Evolutionary conservation across 2,329 filamentous ascomycete genomes (phyloP).

Genomic region (Pyrenophora seminiperda): DNA sequence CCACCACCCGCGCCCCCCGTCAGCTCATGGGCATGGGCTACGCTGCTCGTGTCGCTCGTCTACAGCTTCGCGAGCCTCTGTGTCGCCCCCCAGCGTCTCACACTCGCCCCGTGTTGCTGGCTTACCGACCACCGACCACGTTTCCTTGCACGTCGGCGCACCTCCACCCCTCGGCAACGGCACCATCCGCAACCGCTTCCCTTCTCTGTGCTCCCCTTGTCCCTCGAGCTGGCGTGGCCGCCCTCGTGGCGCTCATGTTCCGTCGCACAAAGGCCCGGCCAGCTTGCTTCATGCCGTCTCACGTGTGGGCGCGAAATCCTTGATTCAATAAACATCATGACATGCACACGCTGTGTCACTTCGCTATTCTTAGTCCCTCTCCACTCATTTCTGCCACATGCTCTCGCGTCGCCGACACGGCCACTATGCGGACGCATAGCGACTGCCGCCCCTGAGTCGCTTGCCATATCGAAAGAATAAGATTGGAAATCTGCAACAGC

Average conservation of each 20-base stretch:
- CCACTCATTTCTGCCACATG: conserved; percentile 21
- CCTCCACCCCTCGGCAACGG: conserved; percentile 27
- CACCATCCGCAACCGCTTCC: conserved; percentile 31
- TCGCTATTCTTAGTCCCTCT: conserved; percentile 41
- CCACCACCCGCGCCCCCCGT: conserved; percentile 23
- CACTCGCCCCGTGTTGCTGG: conserved; percentile 21
- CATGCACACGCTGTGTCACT: conserved; percentile 43
- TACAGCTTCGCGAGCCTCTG: conserved; percentile 26
- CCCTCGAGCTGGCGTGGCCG: conserved; percentile 40
- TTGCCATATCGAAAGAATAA: conserved; percentile 58
- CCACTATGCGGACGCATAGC: conserved; percentile 51
- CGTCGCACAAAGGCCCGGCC: conserved; percentile 37
- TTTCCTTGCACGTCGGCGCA: conserved; percentile 29
- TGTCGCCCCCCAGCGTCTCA: conserved; percentile 24
- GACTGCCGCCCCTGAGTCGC: conserved; percentile 54
- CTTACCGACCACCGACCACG: conserved; percentile 35
- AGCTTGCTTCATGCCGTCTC: conserved; percentile 44
- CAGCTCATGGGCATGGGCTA: conserved; percentile 19
- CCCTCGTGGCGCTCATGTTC: conserved; percentile 44
- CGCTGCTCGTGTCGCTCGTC: conserved; percentile 24
- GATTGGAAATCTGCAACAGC: conserved; percentile 48
- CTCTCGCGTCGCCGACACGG: conserved; percentile 6
- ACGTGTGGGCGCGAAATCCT: conserved; percentile 40
- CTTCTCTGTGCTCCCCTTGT: conserved; percentile 27
- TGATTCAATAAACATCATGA: conserved; percentile 42